Percentiles rank a stretch among this genome's conserved stretches.
phyloP scores from a whole-genome alignment of 2,329 filamentous ascomycete species.

The Trichoderma hamatum region DNA sequence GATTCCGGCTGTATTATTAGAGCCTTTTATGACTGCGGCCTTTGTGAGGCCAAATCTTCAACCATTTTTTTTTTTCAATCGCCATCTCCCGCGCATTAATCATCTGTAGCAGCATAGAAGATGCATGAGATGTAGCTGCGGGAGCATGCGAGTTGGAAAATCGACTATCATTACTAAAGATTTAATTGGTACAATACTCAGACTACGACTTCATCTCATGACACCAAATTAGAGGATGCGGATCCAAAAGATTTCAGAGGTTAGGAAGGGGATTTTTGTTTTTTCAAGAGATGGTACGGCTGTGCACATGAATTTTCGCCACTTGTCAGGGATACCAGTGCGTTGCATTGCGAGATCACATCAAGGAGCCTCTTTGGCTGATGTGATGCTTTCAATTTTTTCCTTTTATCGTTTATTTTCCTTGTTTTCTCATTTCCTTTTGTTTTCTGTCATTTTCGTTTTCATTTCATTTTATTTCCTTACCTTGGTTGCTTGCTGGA shows the following conservation, averaged over 20 bases:
- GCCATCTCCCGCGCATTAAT: background rate
- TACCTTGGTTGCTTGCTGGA: background rate
- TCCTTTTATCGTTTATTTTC: background rate
- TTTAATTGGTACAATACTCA: slow-evolving; percentile 21
- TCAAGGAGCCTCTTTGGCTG: background rate
- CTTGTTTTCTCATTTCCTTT: background rate
- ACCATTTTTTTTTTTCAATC: background rate
- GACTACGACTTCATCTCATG: slow-evolving; percentile 27
- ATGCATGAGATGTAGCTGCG: slow-evolving; percentile 23
- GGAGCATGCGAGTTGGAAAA: background rate
- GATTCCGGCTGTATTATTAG: slow-evolving; percentile 19
- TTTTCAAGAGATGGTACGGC: slow-evolving; percentile 27
- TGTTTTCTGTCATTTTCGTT: background rate
- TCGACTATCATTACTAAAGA: slow-evolving; percentile 19
- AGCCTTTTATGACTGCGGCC: slow-evolving; percentile 15
- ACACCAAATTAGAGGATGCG: slow-evolving; percentile 29
- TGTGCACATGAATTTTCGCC: slow-evolving; percentile 38
- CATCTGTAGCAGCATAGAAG: slow-evolving; percentile 26
- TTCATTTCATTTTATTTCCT: background rate
- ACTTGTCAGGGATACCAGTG: slow-evolving; percentile 29
- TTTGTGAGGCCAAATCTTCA: slow-evolving; percentile 4
- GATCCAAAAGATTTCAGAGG: slow-evolving; percentile 29
- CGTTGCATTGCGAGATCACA: slow-evolving; percentile 31
- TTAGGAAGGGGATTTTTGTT: slow-evolving; percentile 19
- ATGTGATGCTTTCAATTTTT: background rate